phyloP scores from a whole-genome alignment of 345 rosid species.

The Lepidium didymum region DNA sequence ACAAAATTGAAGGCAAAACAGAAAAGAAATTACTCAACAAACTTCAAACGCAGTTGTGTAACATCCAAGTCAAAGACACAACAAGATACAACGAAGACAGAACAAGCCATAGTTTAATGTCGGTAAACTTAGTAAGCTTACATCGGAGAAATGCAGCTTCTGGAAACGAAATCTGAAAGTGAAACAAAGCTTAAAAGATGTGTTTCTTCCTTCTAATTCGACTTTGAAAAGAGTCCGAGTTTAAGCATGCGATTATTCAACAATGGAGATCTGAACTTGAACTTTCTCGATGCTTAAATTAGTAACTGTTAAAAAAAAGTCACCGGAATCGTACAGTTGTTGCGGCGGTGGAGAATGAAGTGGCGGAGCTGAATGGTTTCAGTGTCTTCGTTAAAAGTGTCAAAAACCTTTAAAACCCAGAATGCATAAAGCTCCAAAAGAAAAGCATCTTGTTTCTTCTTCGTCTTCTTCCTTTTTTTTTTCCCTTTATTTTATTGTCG shows the following conservation, averaged over 20 bases:
- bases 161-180: background rate
- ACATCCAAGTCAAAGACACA: background rate
- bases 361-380: background rate
- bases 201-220: background rate
- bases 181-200: background rate
- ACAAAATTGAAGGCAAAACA: constrained; percentile 7
- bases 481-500: background rate
- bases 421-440: constrained; percentile 24
- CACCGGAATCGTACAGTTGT: constrained; percentile 14
- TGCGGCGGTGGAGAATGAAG: constrained; percentile 12
- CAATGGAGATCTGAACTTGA: constrained; percentile 11
- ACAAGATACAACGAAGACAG: background rate
- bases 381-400: constrained; percentile 11
- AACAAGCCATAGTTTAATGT: background rate
- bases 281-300: background rate
- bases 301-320: background rate
- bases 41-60: background rate
- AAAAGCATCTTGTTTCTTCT: constrained; percentile 16
- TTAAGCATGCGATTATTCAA: background rate
- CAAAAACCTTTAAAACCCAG: background rate
- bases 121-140: constrained; percentile 1
- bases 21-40: background rate
- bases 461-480: background rate
- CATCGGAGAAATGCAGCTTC: constrained; percentile 29
- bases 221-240: background rate